Evolutionary conservation across 345 rosid species (phyloP).

Genomic region (sweet orange (Citrus sinensis)): DNA sequence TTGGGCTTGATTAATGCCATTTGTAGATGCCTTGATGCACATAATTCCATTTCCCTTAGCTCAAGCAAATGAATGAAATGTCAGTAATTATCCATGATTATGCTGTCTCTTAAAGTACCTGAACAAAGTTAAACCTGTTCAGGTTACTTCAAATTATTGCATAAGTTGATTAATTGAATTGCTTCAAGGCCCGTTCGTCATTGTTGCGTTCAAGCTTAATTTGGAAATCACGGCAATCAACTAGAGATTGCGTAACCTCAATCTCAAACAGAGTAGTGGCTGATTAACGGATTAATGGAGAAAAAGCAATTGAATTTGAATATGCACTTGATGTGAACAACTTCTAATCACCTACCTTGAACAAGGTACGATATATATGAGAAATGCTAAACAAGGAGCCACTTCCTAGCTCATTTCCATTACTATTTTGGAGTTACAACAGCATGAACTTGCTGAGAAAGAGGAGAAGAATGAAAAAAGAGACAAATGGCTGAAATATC

Average conservation of each 20-base stretch:
- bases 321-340: background rate
- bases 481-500: constrained; percentile 93
- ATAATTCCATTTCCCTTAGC: background rate
- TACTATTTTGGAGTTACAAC: constrained; percentile 18
- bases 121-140: too few relatives aligned
- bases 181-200: background rate
- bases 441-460: constrained; percentile 17
- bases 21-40: background rate
- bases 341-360: background rate
- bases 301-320: background rate
- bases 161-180: background rate
- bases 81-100: background rate
- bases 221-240: background rate
- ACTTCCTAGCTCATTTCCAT: constrained; percentile 10
- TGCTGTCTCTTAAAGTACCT: background rate
- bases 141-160: background rate
- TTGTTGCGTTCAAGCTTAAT: background rate
- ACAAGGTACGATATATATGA: background rate
- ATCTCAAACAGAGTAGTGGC: background rate
- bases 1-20: constrained; percentile 14
- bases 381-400: background rate
- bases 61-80: background rate
- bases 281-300: background rate
- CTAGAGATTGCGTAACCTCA: background rate
- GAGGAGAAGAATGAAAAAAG: constrained; percentile 55